Evolutionary conservation across 1,139 yeast genomes (phyloP), one percentile per base, ranked within the genome.

Genomic region (Geotrichum armillariae): DNA sequence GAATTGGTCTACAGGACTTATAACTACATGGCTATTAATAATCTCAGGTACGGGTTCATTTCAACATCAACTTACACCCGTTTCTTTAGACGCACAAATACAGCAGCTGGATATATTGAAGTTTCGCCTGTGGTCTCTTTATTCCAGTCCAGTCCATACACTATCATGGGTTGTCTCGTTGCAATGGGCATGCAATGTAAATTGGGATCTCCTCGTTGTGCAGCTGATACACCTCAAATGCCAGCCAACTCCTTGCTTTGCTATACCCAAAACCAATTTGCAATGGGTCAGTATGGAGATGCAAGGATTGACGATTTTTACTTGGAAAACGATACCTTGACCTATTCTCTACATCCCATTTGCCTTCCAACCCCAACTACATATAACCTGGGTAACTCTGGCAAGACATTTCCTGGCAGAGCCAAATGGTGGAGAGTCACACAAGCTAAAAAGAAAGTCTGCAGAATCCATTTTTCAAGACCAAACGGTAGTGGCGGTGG

Each of bases 41-140:
- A 56, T 33, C 43, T 62, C n/a, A 50, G 58, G 7, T 58, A 56
- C 35, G 66, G 66, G 3, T 61, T 56, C 43, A 40, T 64, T 2
- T 53, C 62, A 0, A 58, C 62, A 6, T 58, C 59, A 8, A 34
- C 53, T 1, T 46, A 40, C 29, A 58, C 61, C 6, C 47, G 64
- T 21, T 60, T 63, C 46, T 48, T 64, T 11, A 41, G 49, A 5
- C 50, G 61, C 16, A 33, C 42, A 14, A 33, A 42, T 25, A 6
- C 45, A 5, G 37, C 29, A 2, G 54, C 53, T 2, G 47, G 54
- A 12, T 27, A 33, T 22, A 46, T 61, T 25, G 56, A 50, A 33
- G 49, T 62, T 14, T 61, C 66, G 16, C 57, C 57, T 6, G 57
- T 59, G 0, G 41, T 62, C 7, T 21, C 55, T 2, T 46, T 53